Evolutionary conservation across 495 filamentous ascomycete species (phyloP).

Genomic region (Tuber borchii): DNA sequence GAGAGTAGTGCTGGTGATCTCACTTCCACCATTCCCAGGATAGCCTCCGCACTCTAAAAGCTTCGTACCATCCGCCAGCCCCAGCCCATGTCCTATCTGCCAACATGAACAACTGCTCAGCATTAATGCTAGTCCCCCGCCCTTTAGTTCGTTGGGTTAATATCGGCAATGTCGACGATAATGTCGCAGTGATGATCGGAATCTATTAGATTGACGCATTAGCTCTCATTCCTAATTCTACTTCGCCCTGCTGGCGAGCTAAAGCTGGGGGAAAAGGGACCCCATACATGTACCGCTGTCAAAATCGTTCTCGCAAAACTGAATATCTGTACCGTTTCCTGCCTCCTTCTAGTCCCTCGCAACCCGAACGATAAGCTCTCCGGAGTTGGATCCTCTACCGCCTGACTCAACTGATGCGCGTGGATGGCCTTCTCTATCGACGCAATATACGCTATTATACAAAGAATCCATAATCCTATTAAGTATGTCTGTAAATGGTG

Average conservation of each 20-base stretch:
- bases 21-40: conserved; percentile 35
- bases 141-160: conserved; percentile 25
- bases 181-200: conserved; percentile 26
- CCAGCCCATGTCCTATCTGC: conserved; percentile 32
- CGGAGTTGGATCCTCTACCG: not conserved
- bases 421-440: conserved; percentile 20
- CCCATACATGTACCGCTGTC: conserved; percentile 28
- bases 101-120: conserved; percentile 24
- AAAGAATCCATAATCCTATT: conserved; percentile 24
- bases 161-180: conserved; percentile 26
- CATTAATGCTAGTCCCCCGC: conserved; percentile 16
- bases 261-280: conserved; percentile 1
- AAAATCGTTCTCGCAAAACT: conserved; percentile 29
- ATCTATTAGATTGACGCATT: conserved; percentile 9
- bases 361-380: conserved; percentile 18
- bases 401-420: conserved; percentile 8
- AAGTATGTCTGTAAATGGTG: conserved; percentile 21
- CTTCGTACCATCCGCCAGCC: conserved; percentile 31
- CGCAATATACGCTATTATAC: conserved; percentile 24
- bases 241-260: too few species aligned
- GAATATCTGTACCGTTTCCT: conserved; percentile 28
- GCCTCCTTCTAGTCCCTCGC: conserved; percentile 24
- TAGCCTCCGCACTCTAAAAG: conserved; percentile 23
- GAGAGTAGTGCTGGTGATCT: not conserved
- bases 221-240: not conserved